A percentile compares a stretch with the other conserved stretches of the same genome.
phyloP scores from a whole-genome alignment of 805 yeast species.

The Saccharomycopsis selenospora region DNA sequence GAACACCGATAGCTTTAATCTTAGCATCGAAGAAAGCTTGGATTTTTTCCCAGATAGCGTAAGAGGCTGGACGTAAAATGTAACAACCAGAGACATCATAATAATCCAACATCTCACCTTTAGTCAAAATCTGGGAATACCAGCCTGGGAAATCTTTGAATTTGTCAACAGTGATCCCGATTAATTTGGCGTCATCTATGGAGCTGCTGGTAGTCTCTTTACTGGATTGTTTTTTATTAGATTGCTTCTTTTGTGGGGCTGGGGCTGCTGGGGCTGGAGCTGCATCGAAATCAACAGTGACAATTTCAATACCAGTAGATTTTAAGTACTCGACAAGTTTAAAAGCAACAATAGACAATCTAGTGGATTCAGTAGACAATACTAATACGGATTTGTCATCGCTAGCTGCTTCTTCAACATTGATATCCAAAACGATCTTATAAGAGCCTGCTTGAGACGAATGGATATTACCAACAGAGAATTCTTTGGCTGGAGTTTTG shows the following conservation, averaged over 20 bases:
- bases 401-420: conserved; percentile 32
- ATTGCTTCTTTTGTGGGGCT: conserved; percentile 25
- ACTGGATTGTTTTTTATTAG: conserved; percentile 27
- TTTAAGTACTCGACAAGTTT: conserved; percentile 40
- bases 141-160: conserved; percentile 88
- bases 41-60: conserved; percentile 88
- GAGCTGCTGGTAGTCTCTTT: conserved; percentile 36
- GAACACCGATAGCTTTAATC: conserved; percentile 85
- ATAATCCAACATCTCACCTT: conserved; percentile 98
- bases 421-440: conserved; percentile 52
- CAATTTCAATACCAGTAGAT: conserved; percentile 45
- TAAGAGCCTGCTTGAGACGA: conserved; percentile 47
- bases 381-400: conserved; percentile 33
- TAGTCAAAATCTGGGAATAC: conserved; percentile 94
- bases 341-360: conserved; percentile 42
- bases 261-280: conserved; percentile 35
- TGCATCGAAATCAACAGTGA: conserved; percentile 47
- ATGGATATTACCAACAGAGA: conserved; percentile 46
- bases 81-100: conserved; percentile 99
- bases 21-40: conserved; percentile 76
- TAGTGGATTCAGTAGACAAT: conserved; percentile 46
- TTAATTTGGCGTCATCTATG: conserved; percentile 77
- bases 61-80: conserved; percentile 93
- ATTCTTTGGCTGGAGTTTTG: conserved; percentile 49
- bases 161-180: conserved; percentile 95